These are phyloP conservation scores for Rhypophila decipiens DNA, from an alignment of 495 filamentous ascomycete species.

Conservation along the genomic window DNA sequence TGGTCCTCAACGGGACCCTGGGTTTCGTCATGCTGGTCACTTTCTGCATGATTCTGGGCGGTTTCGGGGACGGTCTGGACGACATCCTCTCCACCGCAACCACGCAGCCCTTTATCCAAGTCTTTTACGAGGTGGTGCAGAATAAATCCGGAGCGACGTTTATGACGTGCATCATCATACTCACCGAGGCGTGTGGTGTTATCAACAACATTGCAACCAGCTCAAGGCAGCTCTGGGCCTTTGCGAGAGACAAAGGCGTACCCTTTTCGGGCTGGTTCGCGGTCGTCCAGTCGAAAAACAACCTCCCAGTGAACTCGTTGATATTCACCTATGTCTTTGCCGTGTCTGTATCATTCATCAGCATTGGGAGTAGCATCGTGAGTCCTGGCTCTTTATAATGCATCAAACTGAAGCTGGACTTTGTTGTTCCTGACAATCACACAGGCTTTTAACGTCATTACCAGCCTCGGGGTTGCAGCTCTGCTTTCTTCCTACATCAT, in stretches of 20 bases:
- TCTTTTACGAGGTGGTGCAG: slow-evolving; percentile 46
- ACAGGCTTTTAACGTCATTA: slow-evolving; percentile 41
- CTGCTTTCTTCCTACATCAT: slow-evolving; percentile 46
- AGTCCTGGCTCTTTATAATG: background rate
- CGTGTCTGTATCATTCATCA: slow-evolving; percentile 36
- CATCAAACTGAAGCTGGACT: background rate
- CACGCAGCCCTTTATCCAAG: slow-evolving; percentile 48
- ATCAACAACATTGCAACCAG: slow-evolving; percentile 51
- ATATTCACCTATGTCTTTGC: slow-evolving; percentile 11
- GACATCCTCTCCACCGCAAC: slow-evolving; percentile 20
- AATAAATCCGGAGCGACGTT: slow-evolving; percentile 39
- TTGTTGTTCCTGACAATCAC: background rate
- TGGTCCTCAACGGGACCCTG: slow-evolving; percentile 43
- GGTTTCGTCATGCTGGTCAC: slow-evolving; percentile 50
- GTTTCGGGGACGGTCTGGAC: slow-evolving; percentile 43
- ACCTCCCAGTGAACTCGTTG: slow-evolving; percentile 49
- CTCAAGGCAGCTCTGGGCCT: slow-evolving; percentile 53
- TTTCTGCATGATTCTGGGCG: slow-evolving; percentile 47
- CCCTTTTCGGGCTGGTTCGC: slow-evolving; percentile 48
- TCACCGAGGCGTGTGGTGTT: slow-evolving; percentile 43
- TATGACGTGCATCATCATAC: slow-evolving; percentile 45
- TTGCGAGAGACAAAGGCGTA: slow-evolving; percentile 50
- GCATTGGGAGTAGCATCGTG: slow-evolving; percentile 35
- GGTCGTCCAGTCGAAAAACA: slow-evolving; percentile 32
- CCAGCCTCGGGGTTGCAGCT: slow-evolving; percentile 36